phyloP scores from a whole-genome alignment of 257 asterid genomes.

The Gardenia jasminoides region DNA sequence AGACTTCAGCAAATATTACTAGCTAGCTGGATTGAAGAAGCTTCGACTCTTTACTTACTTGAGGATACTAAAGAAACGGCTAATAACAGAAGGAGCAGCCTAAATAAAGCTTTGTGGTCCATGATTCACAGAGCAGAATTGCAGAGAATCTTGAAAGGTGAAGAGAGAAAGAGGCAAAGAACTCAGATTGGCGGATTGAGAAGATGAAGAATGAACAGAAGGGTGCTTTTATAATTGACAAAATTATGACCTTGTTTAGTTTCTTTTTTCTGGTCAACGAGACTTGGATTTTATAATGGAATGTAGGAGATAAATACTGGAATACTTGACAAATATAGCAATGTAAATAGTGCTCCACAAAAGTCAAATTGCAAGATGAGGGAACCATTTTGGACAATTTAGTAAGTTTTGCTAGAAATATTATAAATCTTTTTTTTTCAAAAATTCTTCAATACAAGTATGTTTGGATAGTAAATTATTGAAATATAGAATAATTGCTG shows the following conservation, averaged over 20 bases:
- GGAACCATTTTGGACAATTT: not conserved
- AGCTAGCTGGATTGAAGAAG: not conserved
- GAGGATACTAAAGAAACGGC: conserved; percentile 8
- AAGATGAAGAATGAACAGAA: not conserved
- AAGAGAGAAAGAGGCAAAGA: not conserved
- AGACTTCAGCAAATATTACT: not conserved
- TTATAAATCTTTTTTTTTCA: no score
- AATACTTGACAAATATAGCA: not conserved
- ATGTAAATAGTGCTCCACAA: not conserved
- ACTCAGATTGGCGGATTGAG: not conserved
- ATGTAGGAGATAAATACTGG: not conserved
- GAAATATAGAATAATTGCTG: no score
- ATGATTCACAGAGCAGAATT: conserved; percentile 11
- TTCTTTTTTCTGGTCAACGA: conserved; percentile 4
- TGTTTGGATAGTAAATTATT: no score
- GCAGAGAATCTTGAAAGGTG: not conserved
- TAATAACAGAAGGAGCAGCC: conserved; percentile 6
- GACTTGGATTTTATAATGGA: not conserved
- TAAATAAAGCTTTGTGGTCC: conserved; percentile 4
- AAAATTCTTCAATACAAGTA: no score
- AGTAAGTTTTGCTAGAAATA: no score
- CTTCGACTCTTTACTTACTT: conserved; percentile 2
- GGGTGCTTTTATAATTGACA: conserved; percentile 11
- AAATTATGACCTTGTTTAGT: not conserved
- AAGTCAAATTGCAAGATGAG: conserved; percentile 1